Evolutionary conservation across 2,329 filamentous ascomycete genomes (phyloP), one percentile per base, ranked within the genome.

Genomic region (Phialophora macrospora): DNA sequence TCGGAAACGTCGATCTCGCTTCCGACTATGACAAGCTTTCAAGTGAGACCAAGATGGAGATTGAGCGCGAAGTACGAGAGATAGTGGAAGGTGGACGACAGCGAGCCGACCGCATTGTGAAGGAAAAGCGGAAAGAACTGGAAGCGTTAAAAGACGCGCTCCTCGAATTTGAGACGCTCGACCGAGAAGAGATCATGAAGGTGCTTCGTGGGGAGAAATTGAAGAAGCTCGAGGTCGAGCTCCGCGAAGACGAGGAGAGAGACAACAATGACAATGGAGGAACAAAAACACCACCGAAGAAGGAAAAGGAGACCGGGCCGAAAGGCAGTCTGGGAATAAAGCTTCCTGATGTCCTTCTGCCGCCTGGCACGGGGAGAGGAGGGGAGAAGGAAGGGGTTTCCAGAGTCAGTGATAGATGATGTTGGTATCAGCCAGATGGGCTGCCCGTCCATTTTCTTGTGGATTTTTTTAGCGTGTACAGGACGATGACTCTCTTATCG

Each of bases 91-190:
- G 95, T 74, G 91, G 90, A 17, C 90, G 92, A 67, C 82, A 86
- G 62, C 90, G 93, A 41, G 92, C 93, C 0, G 82, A 80, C 49
- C 85, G 85, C 55, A 83, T 98, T 4, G 80, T 99, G 55, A 86
- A 84, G 1, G 85, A 87, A 41, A 92, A 90, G 76, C 87, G 93
- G 63, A 89, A 90, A 65, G 94, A 97, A 77, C 85, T 99, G 7
- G 94, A 99, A 73, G 82, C 92, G 11, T 82, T 99, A 9, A 94
- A 95, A 30, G 88, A 93, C 74, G 95, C 93, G 5, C 84, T 99
- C 9, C 88, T 99, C 38, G 89, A 97, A 78, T 98, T 97, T 77
- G 95, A 99, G 82, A 97, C 93, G 0, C 81, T 99, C 59, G 90
- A 90, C 77, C 91, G 90, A 77, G 88, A 90, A 2, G 95, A 99